Evolutionary conservation across 2,329 filamentous ascomycete genomes (phyloP), one percentile per base, ranked within the genome.

Genomic region (Colletotrichum siamense): DNA sequence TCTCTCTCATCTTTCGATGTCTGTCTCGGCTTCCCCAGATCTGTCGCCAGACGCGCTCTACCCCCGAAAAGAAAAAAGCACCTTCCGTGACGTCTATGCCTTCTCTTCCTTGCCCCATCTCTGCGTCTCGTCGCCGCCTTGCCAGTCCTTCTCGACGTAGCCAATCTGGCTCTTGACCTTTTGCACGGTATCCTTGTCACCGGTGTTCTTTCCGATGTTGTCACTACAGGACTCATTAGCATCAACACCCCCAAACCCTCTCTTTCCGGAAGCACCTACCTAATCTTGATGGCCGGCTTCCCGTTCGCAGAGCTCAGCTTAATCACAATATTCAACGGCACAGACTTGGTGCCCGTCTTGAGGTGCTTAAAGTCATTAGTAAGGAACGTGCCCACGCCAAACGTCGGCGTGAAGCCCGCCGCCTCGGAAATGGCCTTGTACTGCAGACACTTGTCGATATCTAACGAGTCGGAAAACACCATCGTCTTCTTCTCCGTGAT

Each of bases 251-350:
- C n/a, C n/a, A n/a, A n/a, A 44, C 32, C 18, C 8, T 39, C 15
- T n/a, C 32, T 28, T 12, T 7, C 18, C 7, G 18, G 8, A 32
- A 15, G 1, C 4, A 76, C 83, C 79, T 65, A 87, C 87, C 86
- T 98, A 79, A 99, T 95, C 88, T 99, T 99, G 82, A 99, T 92
- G 4, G 97, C 96, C 0, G 94, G 92, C 63, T 93, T 91, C 8
- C 96, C 96, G 16, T 89, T 92, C 0, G 96, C 97, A 12, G 95
- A 96, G 77, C 95, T 95, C 77, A 99, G 90, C 87, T 99, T 99
- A 87, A 99, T 98, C 79, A 99, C 97, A 81, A 99, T 99, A 82
- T 99, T 99, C 71, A 99, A 87, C 0, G 97, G 97, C 18, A 93
- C 92, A 1, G 96, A 98, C 86, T 98, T 99, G 79, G 92, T 92